Conservation (phyloP, 345 rosid genomes). For the Salix caprea region DNA sequence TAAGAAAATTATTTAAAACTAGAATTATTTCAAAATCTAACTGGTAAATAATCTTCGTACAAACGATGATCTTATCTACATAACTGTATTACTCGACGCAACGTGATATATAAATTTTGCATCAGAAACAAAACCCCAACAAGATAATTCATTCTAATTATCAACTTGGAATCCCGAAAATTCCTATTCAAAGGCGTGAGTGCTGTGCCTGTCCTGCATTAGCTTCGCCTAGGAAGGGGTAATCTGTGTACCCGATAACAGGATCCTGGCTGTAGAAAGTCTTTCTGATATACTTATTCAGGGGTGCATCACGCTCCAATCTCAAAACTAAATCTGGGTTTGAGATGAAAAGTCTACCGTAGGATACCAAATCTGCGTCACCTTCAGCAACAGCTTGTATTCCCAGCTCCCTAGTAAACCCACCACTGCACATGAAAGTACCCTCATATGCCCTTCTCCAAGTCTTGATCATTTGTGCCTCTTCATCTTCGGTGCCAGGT, state of each 20-base stretch:
- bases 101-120: no score
- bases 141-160: not conserved
- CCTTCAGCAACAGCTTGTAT: constrained; percentile 58
- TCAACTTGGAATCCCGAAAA: not conserved
- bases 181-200: constrained; percentile 29
- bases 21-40: no score
- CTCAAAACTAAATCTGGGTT: constrained; percentile 75
- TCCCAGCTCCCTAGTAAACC: constrained; percentile 67
- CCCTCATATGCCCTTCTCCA: constrained; percentile 58
- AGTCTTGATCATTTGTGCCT: constrained; percentile 42
- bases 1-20: no score
- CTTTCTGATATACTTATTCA: constrained; percentile 57
- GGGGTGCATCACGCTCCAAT: constrained; percentile 47
- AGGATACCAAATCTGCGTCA: constrained; percentile 73
- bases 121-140: not conserved
- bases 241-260: constrained; percentile 73
- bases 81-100: no score
- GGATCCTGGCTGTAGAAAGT: constrained; percentile 74
- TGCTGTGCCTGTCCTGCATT: constrained; percentile 1
- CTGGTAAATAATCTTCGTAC: no score
- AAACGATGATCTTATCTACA: no score
- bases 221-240: constrained; percentile 36
- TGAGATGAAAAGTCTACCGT: constrained; percentile 73
- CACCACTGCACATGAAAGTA: constrained; percentile 72
- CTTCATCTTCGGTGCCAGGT: constrained; percentile 58